Evolutionary conservation across 2,329 filamentous ascomycete species (phyloP), one percentile per base, ranked within the genome.

Genomic region (Ophiobolus disseminans): DNA sequence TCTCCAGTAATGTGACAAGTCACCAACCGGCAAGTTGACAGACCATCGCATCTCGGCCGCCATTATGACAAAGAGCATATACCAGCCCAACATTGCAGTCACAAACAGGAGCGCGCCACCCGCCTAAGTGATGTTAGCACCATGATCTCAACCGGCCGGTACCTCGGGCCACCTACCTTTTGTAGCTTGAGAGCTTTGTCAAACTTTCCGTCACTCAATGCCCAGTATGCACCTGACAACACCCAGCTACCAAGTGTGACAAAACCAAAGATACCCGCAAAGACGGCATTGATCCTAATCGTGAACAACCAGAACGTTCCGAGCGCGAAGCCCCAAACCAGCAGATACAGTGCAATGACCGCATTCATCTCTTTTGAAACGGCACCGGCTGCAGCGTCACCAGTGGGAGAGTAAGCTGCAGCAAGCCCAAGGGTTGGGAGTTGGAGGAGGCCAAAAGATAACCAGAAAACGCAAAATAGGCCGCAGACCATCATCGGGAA

Each of bases 51-150:
- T 81, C 67, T 82, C 80, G 3, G 75, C 77, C 1, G 76, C 75
- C 76, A 82, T 81, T 48, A 82, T 81, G 4, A 80, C 79, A 39
- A 81, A 75, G 8, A 77, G 76, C 67, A 81, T 79, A 50, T 82
- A 82, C 76, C 79, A 82, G 1, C 80, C 80, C 4, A 82, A 55
- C 0, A 75, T 17, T 0, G 74, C 78, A 1, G 80, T 76, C 1
- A 80, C 65, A 47, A 82, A 82, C 4, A 74, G 45, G 4, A 74
- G 35, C 5, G 72, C 72, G 21, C 69, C 73, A 16, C 71, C 73
- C 47, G 69, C 59, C 71, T 74, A 3, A 17, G 2, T 1, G 7
- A 5, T 4, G 26, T 60, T 23, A 60, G 52, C 17, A 39, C 17
- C 1, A 2, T n/a, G 6, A 14, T 3, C 4, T 17, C 2, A 20